Base-by-base conservation (phyloP, 345 rosid genomes). In the Lepidium africanum region DNA sequence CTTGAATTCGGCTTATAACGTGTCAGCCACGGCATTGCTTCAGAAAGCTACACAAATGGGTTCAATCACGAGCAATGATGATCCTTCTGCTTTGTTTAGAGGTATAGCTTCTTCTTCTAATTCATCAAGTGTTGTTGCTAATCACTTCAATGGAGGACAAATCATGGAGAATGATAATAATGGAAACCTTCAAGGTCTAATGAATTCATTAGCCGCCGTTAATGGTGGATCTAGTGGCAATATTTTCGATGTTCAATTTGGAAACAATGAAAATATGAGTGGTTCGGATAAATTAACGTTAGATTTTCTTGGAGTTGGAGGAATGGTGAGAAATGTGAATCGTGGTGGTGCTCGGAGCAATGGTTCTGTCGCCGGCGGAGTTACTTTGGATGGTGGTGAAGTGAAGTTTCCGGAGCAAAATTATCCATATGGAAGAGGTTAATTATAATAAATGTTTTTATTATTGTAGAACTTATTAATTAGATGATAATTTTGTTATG, bases 21-120 rank as follows among this genome's bases (percentile, higher is more conserved):
- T 86, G 82, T 91, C 97, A 7, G 97, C 97, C 4, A 86, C 96
- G 1, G 93, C 91, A 37, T 72, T 91, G 63, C 96, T 91, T 58
- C 96, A 87, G 57, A 86, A 88, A 64, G 97, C 97, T 30, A 85
- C 96, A 64, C 97, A 91, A 61, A 87, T 88, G 84, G 93, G 97
- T 35, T 84, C 96, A 32, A 78, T 55, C 12, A 55, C 65, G 14
- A 68, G 54, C 14, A 63, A 48, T 50, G 75, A 59, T 52, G 75
- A 63, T 52, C 69, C 78, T 54, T 82, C 87, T 21, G 69, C 79
- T 9, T 65, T 90, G 70, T 72, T 86, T 25, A 77, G 91, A 40
- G 86, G 81, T 48, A 78, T 88, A 61, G 81, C 78, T 27, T 79
- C 82, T 25, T 78, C 87, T 9, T 65, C 80, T 13, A 75, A 74